These are phyloP conservation scores for Crithidia thermophila DNA, from an alignment of 208 protist genomes.

Conservation along the genomic window DNA sequence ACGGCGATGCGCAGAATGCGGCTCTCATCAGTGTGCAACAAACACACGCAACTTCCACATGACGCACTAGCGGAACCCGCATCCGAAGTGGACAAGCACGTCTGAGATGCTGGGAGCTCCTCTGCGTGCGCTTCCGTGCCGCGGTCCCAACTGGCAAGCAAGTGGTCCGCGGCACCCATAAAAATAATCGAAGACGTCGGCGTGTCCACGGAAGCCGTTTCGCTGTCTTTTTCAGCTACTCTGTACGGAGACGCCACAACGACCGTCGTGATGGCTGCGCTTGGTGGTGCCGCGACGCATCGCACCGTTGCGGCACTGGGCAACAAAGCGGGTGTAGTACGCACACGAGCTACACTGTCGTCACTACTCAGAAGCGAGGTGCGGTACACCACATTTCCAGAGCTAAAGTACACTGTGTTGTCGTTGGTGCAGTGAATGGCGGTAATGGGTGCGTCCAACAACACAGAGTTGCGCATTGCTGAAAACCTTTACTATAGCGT, in stretches of 20 bases:
- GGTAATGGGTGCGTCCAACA: conserved; percentile 39
- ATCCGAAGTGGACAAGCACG: too few relatives aligned
- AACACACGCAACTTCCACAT: not conserved
- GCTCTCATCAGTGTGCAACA: conserved; percentile 15
- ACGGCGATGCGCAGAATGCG: conserved; percentile 27
- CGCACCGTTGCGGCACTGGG: not conserved
- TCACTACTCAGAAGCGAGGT: too few relatives aligned
- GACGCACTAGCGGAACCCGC: too few relatives aligned
- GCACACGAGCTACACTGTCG: not conserved
- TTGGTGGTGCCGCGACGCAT: conserved; percentile 4
- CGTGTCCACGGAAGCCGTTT: not conserved
- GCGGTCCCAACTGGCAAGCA: conserved; percentile 16
- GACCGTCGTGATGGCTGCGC: conserved; percentile 17
- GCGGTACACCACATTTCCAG: conserved; percentile 41
- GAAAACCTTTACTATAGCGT: not conserved
- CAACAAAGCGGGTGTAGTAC: not conserved
- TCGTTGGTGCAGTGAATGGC: conserved; percentile 26
- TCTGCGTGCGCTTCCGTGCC: too few relatives aligned
- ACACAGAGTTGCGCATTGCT: not conserved
- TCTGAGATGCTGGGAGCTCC: too few relatives aligned
- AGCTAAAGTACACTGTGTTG: conserved; percentile 34
- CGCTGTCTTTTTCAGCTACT: not conserved
- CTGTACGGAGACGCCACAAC: not conserved
- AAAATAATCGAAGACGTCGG: not conserved
- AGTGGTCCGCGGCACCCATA: conserved; percentile 24